Percentiles rank a stretch among this genome's conserved stretches.
These are phyloP conservation scores for Phyllosticta citrichinensis DNA, from an alignment of 2,329 filamentous ascomycete genomes.

Conservation along the genomic window DNA sequence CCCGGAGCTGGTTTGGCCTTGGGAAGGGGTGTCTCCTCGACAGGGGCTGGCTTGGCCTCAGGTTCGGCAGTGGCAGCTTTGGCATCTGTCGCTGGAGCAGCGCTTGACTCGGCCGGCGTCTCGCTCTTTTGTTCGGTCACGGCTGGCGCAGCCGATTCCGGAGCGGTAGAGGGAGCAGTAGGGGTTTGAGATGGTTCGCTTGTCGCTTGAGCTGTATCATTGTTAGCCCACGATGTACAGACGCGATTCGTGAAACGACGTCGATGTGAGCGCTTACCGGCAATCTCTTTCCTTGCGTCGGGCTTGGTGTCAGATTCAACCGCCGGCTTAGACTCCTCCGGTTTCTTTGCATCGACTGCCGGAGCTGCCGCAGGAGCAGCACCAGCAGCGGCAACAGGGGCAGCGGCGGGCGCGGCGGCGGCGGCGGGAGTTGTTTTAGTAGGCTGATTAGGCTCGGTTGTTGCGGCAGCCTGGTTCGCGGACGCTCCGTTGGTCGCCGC, in stretches of 20 bases:
- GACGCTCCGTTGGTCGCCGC: slow-evolving; percentile 12
- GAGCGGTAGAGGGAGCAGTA: slow-evolving; percentile 9
- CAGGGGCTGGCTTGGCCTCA: neutral
- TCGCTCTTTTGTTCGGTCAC: slow-evolving; percentile 6
- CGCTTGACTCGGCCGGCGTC: slow-evolving; percentile 14
- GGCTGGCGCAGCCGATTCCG: slow-evolving; percentile 12
- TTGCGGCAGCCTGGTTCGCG: slow-evolving; percentile 15
- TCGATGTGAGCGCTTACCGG: neutral
- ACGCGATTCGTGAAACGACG: neutral
- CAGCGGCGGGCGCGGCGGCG: slow-evolving; percentile 20
- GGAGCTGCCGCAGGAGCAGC: slow-evolving; percentile 16
- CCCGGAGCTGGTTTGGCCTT: slow-evolving; percentile 8
- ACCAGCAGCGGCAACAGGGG: slow-evolving; percentile 16
- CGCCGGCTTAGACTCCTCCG: slow-evolving; percentile 12
- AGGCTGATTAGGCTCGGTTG: slow-evolving; percentile 19
- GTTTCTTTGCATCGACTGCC: slow-evolving; percentile 17
- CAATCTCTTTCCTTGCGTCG: slow-evolving; percentile 8
- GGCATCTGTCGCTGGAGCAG: slow-evolving; percentile 12
- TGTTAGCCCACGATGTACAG: neutral
- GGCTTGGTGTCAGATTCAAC: slow-evolving; percentile 13
- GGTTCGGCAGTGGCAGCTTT: neutral
- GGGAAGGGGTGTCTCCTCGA: neutral
- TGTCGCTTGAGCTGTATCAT: neutral
- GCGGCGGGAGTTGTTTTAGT: slow-evolving; percentile 26
- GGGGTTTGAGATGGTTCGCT: slow-evolving; percentile 12